These are phyloP conservation scores for Aspergillus sp. DNA, from an alignment of 2,329 filamentous ascomycete species.

Conservation along the genomic window DNA sequence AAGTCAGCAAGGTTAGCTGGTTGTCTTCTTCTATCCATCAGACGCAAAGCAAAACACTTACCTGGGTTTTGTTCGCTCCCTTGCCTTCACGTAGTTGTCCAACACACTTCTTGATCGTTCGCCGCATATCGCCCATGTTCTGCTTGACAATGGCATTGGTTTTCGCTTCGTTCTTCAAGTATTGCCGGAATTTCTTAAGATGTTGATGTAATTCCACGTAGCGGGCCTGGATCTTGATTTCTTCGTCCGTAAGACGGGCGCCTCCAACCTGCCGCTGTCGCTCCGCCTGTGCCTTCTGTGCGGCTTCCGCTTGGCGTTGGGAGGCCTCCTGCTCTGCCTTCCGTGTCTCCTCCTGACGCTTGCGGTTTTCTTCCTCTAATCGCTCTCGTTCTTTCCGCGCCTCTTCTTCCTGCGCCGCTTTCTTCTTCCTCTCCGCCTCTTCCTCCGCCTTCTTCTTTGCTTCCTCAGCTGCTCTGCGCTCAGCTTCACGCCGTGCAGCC, in stretches of 20 bases:
- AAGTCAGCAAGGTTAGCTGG: constrained; percentile 12
- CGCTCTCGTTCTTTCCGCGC: constrained; percentile 36
- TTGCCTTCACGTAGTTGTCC: constrained; percentile 69
- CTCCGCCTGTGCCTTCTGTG: constrained; percentile 32
- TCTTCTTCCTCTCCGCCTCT: constrained; percentile 41
- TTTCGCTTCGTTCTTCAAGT: constrained; percentile 57
- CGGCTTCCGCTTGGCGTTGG: constrained; percentile 24
- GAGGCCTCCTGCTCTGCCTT: constrained; percentile 34
- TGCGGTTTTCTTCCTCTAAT: constrained; percentile 34
- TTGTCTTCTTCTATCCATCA: background rate
- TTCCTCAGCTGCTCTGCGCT: constrained; percentile 48
- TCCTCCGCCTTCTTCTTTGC: constrained; percentile 35
- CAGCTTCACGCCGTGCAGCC: constrained; percentile 39
- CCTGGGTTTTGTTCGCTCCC: constrained; percentile 61
- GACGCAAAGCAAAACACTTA: constrained; percentile 37
- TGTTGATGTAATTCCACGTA: constrained; percentile 65
- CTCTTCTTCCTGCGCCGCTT: constrained; percentile 37
- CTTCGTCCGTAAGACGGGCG: constrained; percentile 33
- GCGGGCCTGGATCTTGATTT: constrained; percentile 47
- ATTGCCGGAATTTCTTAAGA: constrained; percentile 62
- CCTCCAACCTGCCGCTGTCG: constrained; percentile 33
- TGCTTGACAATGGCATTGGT: constrained; percentile 61
- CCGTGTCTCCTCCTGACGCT: constrained; percentile 33
- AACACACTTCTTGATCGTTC: constrained; percentile 69
- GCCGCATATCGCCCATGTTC: constrained; percentile 69